Evolutionary conservation across 345 rosid species (phyloP), one percentile per base, ranked within the genome.

Genomic region (Angophora floribunda): DNA sequence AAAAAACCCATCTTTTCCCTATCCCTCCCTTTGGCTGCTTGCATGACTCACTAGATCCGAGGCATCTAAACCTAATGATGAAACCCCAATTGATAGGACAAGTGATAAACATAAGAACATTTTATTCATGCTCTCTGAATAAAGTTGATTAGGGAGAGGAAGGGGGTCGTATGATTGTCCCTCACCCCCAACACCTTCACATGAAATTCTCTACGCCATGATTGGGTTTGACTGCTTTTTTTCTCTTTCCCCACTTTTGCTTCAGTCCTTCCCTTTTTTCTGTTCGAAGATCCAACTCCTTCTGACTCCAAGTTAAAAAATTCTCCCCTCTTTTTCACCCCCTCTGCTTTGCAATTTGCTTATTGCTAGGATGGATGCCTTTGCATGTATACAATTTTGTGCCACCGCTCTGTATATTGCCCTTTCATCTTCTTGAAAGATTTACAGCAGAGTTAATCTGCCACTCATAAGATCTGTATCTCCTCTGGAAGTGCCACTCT

Each of bases 151-250:
- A 57, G 63, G 24, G 21, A 24, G 41, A 36, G 41, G 41, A 36
- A 36, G 41, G 86, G 85, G 91, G 90, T 52, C 90, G 87, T 88
- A 85, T 92, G 91, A 93, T 92, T 92, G 89, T 95, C 91, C 88
- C 90, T 92, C 49, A 86, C 86, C 89, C 88, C 96, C 93, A 94
- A 92, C 94, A 96, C 85, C 91, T 92, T 92, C 94, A 93, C 96
- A 93, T 93, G 96, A 96, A 93, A 93, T 88, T 96, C 94, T 94
- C 89, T 93, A 93, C 93, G 88, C 85, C 93, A 93, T 92, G 93
- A 96, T 97, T 97, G 96, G 93, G 59, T 94, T 97, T 97, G 99
- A 96, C 97, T 88, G 93, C 98, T 92, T 96, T 95, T 93, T 91
- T 17, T 17, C 22, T 16, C 47, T 9, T 21, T 36, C 82, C 7